Evolutionary conservation across 1,284 basidiomycete species (phyloP).

Genomic region (Pseudozyma sp.): DNA sequence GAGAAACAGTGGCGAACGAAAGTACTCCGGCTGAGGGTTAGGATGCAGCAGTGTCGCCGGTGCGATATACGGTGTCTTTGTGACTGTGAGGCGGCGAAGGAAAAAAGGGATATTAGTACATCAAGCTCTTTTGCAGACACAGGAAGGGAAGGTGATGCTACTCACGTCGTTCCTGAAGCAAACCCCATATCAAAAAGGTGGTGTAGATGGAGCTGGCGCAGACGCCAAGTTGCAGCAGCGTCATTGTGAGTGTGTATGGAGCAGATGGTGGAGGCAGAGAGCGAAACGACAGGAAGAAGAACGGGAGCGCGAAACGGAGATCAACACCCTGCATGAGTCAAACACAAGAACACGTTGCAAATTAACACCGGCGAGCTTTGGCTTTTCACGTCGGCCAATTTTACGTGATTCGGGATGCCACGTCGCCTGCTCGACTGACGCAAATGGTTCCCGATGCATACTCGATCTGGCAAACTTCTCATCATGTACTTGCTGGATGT

Average conservation of each 20-base stretch:
- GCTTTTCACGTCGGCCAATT: constrained; percentile 1
- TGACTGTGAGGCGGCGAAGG: constrained; percentile 35
- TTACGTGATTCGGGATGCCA: constrained; percentile 1
- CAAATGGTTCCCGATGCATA: constrained; percentile 2
- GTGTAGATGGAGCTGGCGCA: constrained; percentile 65
- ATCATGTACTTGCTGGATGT: too few relatives aligned
- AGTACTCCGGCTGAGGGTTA: constrained; percentile 69
- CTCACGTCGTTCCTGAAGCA: constrained; percentile 64
- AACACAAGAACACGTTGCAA: neutral
- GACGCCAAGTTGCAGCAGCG: constrained; percentile 52
- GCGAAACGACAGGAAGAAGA: neutral
- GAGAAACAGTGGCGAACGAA: constrained; percentile 87
- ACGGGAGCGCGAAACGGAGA: neutral
- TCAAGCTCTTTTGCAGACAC: neutral
- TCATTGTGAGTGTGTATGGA: constrained; percentile 21
- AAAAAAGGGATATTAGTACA: neutral
- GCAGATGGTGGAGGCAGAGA: neutral
- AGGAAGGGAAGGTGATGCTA: neutral
- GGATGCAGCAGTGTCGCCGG: constrained; percentile 50
- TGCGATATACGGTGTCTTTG: constrained; percentile 60
- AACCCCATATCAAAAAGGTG: constrained; percentile 67
- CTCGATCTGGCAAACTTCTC: neutral
- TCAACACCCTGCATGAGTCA: constrained; percentile 14
- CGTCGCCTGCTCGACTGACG: neutral
- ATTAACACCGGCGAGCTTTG: too few relatives aligned